These are phyloP conservation scores for Microglena sp. DNA, from an alignment of 139 green algal species.

Conservation along the genomic window DNA sequence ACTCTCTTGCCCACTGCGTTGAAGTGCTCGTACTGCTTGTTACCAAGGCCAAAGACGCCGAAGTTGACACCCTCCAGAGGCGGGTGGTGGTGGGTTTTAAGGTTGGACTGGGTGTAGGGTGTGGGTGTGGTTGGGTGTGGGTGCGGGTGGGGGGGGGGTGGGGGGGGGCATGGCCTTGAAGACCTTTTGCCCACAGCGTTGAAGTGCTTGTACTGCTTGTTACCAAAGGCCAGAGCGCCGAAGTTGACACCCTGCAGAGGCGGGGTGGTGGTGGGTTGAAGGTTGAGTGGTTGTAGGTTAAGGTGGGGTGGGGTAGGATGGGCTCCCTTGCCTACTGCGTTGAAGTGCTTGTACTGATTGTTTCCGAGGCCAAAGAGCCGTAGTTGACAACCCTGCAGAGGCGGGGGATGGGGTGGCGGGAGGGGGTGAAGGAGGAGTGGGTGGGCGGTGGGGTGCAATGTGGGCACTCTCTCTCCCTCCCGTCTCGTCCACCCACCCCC, in stretches of 20 bases:
- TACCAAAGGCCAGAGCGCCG: slow-evolving; percentile 91
- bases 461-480: background rate
- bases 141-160: too few relatives aligned
- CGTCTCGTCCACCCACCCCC: background rate
- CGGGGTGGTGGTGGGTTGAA: too few relatives aligned
- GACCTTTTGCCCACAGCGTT: slow-evolving; percentile 72
- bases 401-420: too few relatives aligned
- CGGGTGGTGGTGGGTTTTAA: too few relatives aligned
- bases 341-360: slow-evolving; percentile 98
- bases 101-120: too few relatives aligned
- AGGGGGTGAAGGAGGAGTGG: too few relatives aligned
- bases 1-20: slow-evolving; percentile 73
- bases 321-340: slow-evolving; percentile 71
- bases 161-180: slow-evolving; percentile 62
- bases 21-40: slow-evolving; percentile 98
- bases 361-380: slow-evolving; percentile 93
- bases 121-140: too few relatives aligned
- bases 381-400: slow-evolving; percentile 58
- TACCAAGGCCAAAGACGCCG: slow-evolving; percentile 91
- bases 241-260: slow-evolving; percentile 61
- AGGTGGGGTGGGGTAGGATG: too few relatives aligned
- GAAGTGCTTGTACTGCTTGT: slow-evolving; percentile 98
- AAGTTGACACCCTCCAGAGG: slow-evolving; percentile 63
- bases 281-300: too few relatives aligned
- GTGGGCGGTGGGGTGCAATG: background rate